Percentiles rank a stretch among this genome's conserved stretches.
Conservation (phyloP, 1,139 yeast species). For the Diutina rugosa region DNA sequence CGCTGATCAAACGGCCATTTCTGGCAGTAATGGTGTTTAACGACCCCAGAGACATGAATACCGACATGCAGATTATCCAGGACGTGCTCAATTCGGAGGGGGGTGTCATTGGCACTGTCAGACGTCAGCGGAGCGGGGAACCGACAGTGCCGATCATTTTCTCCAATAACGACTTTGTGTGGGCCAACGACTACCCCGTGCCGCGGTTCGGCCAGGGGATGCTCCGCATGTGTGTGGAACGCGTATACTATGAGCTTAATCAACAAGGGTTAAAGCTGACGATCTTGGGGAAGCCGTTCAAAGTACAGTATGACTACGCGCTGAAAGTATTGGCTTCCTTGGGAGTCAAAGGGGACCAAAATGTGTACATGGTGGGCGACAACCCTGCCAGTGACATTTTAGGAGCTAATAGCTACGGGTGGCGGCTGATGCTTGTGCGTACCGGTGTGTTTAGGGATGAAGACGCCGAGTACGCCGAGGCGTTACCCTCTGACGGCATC, state of each 20-base stretch:
- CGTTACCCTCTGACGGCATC: conserved; percentile 35
- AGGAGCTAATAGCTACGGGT: conserved; percentile 81
- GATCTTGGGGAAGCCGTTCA: conserved; percentile 77
- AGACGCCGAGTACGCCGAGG: conserved; percentile 30
- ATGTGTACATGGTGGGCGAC: conserved; percentile 92
- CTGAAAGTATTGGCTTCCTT: conserved; percentile 18
- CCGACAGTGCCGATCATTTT: conserved; percentile 76
- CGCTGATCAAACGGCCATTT: conserved; percentile 24
- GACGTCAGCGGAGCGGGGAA: conserved; percentile 13
- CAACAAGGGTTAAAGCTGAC: conserved; percentile 36
- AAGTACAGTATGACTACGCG: conserved; percentile 75
- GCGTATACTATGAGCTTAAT: conserved; percentile 48
- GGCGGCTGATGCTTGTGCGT: conserved; percentile 73
- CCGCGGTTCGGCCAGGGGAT: conserved; percentile 95
- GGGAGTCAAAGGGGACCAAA: conserved; percentile 6
- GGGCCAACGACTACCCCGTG: conserved; percentile 75
- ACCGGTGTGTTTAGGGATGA: conserved; percentile 81
- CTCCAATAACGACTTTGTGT: conserved; percentile 76
- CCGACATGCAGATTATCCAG: conserved; percentile 67
- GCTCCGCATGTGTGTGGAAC: conserved; percentile 51
- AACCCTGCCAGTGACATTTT: conserved; percentile 86
- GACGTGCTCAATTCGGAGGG: conserved; percentile 56
- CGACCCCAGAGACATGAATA: conserved; percentile 85
- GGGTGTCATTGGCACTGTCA: conserved; percentile 56
- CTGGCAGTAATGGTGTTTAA: conserved; percentile 81